Base-by-base conservation (phyloP, 768 basidiomycete species). In the Lactifluus subvellereus region DNA sequence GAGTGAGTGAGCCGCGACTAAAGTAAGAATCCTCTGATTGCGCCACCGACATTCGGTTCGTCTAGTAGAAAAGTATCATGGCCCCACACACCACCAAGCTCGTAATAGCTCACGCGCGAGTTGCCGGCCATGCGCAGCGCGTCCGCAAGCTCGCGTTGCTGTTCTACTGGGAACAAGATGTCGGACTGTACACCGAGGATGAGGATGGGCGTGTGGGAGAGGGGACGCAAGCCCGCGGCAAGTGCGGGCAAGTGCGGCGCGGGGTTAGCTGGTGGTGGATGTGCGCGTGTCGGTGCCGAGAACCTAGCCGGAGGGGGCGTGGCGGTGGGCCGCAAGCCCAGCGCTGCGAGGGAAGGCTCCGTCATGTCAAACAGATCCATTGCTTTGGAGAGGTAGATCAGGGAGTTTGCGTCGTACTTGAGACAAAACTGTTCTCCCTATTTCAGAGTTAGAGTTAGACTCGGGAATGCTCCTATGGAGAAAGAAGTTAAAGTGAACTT, bases 361-460 rank as follows among this genome's bases (percentile, higher is more conserved):
- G 93, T 94, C 84, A 99, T 87, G 76, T 98, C 96, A 75, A 99
- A 99, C 0, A 98, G 81, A 74, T 98, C 97, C 97, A 99, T 99
- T 37, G 97, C 97, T 75, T 98, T 99, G 6, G 93, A 96, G 64
- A 99, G 85, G 79, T 98, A 99, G 67, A 98, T 94, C 74, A 98
- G 87, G 2, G 95, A 98, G 77, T 98, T 99, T 62, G 97, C 96
- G 72, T 99, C 97, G 74, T 98, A 99, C 72, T 97, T 98, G 61
- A 99, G 79, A 74, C 97, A 98, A 76, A 98, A 99, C 69, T 93
- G 85, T 75, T 97, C 94, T 56, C 94, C 95, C 85, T 93, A 80
- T 18, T 38, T 43, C 30, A 48, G 13, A 20, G 35, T 14, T 20
- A 49, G 30, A 20, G 38, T 55, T 43, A 67, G 53, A 49, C 14